Evolutionary conservation across 164 flowering plant species (phyloP).

Genomic region (Akebia trifoliata): DNA sequence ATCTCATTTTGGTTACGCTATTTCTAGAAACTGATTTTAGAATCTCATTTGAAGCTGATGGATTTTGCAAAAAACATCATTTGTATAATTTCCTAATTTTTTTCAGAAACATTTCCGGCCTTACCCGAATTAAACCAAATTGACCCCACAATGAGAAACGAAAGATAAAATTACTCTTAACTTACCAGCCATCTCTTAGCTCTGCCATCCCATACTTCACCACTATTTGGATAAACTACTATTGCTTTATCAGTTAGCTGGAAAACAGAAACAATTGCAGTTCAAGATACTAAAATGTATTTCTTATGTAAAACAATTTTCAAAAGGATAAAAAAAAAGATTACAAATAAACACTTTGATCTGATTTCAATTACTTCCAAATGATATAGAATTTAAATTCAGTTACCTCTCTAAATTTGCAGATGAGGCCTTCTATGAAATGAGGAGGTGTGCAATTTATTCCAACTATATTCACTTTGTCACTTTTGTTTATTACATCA

Average conservation of each 20-base stretch:
- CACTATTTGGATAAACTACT: conserved; percentile 83
- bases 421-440: conserved; percentile 55
- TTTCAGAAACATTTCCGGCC: too few relatives aligned
- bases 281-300: not conserved
- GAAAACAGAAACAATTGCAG: conserved; percentile 1
- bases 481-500: conserved; percentile 46
- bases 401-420: conserved; percentile 53
- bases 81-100: too few relatives aligned
- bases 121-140: too few relatives aligned
- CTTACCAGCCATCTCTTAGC: conserved; percentile 90
- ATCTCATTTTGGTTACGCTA: too few relatives aligned
- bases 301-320: too few relatives aligned
- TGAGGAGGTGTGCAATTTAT: conserved; percentile 89
- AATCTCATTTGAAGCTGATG: too few relatives aligned
- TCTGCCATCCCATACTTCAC: conserved; percentile 82
- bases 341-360: not conserved
- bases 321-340: not conserved
- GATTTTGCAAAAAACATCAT: too few relatives aligned
- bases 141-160: not conserved
- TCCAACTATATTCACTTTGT: conserved; percentile 60
- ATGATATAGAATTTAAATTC: not conserved
- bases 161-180: conserved; percentile 5
- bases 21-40: too few relatives aligned
- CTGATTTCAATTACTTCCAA: not conserved
- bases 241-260: conserved; percentile 63